Evolutionary conservation across 2,329 filamentous ascomycete genomes (phyloP), one percentile per base, ranked within the genome.

Genomic region (Pestalotiopsis sp.): DNA sequence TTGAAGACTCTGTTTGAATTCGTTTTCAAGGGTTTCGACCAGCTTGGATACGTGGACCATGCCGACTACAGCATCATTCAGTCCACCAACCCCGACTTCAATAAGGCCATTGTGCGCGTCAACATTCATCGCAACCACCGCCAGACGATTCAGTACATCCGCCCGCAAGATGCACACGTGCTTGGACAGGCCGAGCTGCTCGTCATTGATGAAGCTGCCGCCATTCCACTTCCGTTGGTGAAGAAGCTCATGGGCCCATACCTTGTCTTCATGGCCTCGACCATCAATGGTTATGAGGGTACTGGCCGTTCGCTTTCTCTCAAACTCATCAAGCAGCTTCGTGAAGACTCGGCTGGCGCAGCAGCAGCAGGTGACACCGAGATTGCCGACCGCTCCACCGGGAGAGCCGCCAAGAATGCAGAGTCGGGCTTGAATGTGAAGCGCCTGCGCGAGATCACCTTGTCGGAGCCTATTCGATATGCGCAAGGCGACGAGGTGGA

Each of bases 1-100:
- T 86, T 99, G 86, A 99, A 98, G 84, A 99, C 96, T 0, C 86
- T 99, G 7, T 99, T 99, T 78, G 95, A 99, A 76, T 99, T 99
- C 76, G 89, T 99, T 20, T 98, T 99, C 86, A 98, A 98, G 80
- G 96, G 95, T 0, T 99, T 99, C 75, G 96, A 99, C 79, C 93
- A 95, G 12, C 86, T 99, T 36, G 93, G 92, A 39, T 99, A 99
- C 77, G 90, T 94, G 72, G 96, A 99, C 75, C 96, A 99, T 78
- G 90, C 94, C 74, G 96, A 99, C 78, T 99, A 99, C 82, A 97
- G 94, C 66, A 98, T 99, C 73, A 94, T 98, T 68, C 96, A 99
- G 78, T 98, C 95, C 1, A 98, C 95, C 3, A 98, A 99, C 80
- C 95, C 96, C 0, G 95, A 98, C 73, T 98, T 98, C 85, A 98